Percentiles rank a stretch among this genome's conserved stretches.
phyloP scores from a whole-genome alignment of 2,329 filamentous ascomycete species.

The Apiospora malaysiana region DNA sequence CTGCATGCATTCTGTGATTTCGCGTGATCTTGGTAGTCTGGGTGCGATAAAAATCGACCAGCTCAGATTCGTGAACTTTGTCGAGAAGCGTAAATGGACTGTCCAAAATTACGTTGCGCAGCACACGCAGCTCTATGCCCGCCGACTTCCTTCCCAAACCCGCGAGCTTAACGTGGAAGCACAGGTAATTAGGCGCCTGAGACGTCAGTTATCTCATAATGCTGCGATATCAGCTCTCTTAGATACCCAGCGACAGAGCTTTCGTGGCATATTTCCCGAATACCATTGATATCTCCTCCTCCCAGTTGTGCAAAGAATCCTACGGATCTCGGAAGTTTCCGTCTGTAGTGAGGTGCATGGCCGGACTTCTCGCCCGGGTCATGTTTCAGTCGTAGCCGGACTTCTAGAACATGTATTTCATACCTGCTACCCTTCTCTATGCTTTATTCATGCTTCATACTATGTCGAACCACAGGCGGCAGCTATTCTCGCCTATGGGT shows the following conservation, averaged over 20 bases:
- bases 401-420: too few species aligned
- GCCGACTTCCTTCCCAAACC: slow-evolving; percentile 54
- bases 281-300: slow-evolving; percentile 25
- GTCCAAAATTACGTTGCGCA: slow-evolving; percentile 40
- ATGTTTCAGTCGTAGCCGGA: too few species aligned
- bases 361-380: too few species aligned
- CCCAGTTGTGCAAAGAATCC: too few species aligned
- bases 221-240: slow-evolving; percentile 54
- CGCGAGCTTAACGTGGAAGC: slow-evolving; percentile 52
- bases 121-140: slow-evolving; percentile 48
- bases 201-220: slow-evolving; percentile 54
- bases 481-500: too few species aligned
- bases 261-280: slow-evolving; percentile 32
- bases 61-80: slow-evolving; percentile 45
- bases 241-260: slow-evolving; percentile 59
- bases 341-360: too few species aligned
- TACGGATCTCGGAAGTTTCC: too few species aligned
- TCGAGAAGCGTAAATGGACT: slow-evolving; percentile 36
- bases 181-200: slow-evolving; percentile 54
- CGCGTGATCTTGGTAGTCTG: too few species aligned
- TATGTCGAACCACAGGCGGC: too few species aligned
- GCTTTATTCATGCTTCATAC: too few species aligned
- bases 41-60: slow-evolving; percentile 50
- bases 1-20: too few species aligned
- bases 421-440: too few species aligned